Base-by-base conservation (phyloP, 352 stramenopile genomes). In the Phytophthora citricola region DNA sequence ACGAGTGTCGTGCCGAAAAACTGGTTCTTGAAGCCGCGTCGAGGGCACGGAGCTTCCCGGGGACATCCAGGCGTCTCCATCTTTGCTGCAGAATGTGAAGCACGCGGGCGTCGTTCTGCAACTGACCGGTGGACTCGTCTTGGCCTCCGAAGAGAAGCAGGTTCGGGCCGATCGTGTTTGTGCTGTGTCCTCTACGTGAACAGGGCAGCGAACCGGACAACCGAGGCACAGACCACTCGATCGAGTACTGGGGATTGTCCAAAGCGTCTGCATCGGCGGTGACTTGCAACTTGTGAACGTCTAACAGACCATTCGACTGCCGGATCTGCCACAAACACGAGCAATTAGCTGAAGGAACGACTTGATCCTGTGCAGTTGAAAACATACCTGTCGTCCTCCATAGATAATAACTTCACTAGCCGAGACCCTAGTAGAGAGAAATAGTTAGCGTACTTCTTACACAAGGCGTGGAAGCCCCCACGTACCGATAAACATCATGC, bases 21-120 rank as follows among this genome's bases (percentile, higher is more conserved):
- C 59, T 91, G 85, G 41, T 72, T 88, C 71, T 91, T 93, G 73
- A 92, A 91, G n/a, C 85, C 85, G 44, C 83, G 71, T 1, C 83
- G 83, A 45, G 85, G 71, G 50, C 85, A 86, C 20, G 85, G 83
- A 0, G 67, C 47, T 5, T 86, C 48, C 79, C 73, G 2, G 52
- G 53, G 3, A 88, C 58, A 5, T 74, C 62, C 15, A 81, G 45
- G 0, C 45, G 47, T 17, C 31, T 47, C 85, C 85, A 93, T 14
- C 39, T 65, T 8, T 78, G 64, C 1, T 34, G 36, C 2, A 40
- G 43, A 32, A 81, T 50, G 36, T 88, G 58, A 1, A 92, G 59
- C 24, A 91, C 69, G 1, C 68, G 70, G 20, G 90, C 58, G 29
- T 90, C 80, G 44, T 85, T 88, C 34, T 76, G 17, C 7, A 92